Conservation (phyloP, 192 early-diverging fungal species). For the Linnemannia exigua region DNA sequence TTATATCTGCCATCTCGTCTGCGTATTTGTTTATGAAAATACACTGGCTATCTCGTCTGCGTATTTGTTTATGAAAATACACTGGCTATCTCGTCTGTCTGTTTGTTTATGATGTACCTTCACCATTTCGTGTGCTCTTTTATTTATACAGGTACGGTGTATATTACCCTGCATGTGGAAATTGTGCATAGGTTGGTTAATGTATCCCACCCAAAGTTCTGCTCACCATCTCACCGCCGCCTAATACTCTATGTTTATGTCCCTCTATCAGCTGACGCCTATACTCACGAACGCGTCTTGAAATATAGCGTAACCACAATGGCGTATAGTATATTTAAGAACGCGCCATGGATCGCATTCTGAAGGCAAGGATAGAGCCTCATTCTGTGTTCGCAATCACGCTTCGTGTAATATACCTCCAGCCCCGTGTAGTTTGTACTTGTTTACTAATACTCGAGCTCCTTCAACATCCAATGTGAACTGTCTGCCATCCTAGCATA, state of each 20-base stretch:
- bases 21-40: too few relatives aligned
- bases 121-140: background rate
- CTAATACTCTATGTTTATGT: background rate
- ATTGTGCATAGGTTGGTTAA: constrained; percentile 33
- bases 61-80: too few relatives aligned
- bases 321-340: constrained; percentile 11
- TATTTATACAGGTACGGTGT: constrained; percentile 12
- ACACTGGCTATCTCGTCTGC: too few relatives aligned
- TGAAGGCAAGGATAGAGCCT: constrained; percentile 15
- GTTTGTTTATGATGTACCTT: constrained; percentile 4
- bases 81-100: background rate
- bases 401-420: constrained; percentile 13
- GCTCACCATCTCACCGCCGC: too few relatives aligned
- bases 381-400: constrained; percentile 16
- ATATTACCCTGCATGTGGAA: constrained; percentile 24
- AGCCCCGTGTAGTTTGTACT: constrained; percentile 17
- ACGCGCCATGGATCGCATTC: constrained; percentile 14
- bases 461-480: constrained; percentile 19
- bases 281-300: constrained; percentile 19
- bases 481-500: constrained; percentile 17
- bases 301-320: constrained; percentile 17
- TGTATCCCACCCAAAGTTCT: constrained; percentile 1
- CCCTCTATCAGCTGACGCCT: constrained; percentile 26
- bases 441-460: constrained; percentile 21
- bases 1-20: constrained; percentile 6